Evolutionary conservation across 2,329 filamentous ascomycete genomes (phyloP).

Genomic region (Alternaria novae-zelandiae): DNA sequence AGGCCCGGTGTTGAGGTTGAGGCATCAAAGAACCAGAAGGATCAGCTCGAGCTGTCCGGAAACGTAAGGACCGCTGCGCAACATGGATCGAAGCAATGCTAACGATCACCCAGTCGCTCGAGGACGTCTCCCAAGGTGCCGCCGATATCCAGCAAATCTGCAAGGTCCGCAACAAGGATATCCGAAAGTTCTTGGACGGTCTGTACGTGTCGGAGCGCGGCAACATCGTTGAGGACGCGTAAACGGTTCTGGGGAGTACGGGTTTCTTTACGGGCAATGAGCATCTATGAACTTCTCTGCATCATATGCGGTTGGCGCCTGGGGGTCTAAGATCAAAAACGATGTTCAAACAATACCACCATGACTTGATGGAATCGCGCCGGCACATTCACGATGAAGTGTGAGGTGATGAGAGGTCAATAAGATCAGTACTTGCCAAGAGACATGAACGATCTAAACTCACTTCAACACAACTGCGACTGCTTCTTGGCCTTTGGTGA

Average conservation of each 20-base stretch:
- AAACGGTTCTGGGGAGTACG: slow-evolving; percentile 40
- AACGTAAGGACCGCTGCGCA: slow-evolving; percentile 61
- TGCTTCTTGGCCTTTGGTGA: not conserved
- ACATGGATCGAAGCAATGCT: slow-evolving; percentile 14
- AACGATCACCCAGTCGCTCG: slow-evolving; percentile 67
- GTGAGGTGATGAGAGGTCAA: slow-evolving; percentile 13
- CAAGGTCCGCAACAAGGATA: slow-evolving; percentile 99
- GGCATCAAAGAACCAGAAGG: slow-evolving; percentile 92
- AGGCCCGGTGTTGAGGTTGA: slow-evolving; percentile 88
- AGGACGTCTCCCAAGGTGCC: slow-evolving; percentile 96
- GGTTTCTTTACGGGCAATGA: slow-evolving; percentile 51
- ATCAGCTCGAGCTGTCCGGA: slow-evolving; percentile 90
- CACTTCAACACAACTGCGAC: slow-evolving; percentile 1
- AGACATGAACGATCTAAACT: slow-evolving; percentile 7
- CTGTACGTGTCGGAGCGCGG: slow-evolving; percentile 99
- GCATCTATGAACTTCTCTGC: slow-evolving; percentile 50
- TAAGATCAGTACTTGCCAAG: slow-evolving; percentile 8
- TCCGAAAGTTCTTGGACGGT: slow-evolving; percentile 99
- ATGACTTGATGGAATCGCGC: slow-evolving; percentile 31
- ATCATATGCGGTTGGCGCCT: slow-evolving; percentile 49
- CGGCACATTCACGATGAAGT: slow-evolving; percentile 7
- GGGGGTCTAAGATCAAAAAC: slow-evolving; percentile 48
- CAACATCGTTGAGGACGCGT: slow-evolving; percentile 78
- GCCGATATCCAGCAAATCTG: slow-evolving; percentile 99
- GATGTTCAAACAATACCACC: slow-evolving; percentile 48